Evolutionary conservation across 148 eudicot species (phyloP).

Genomic region (Polygonum aviculare): DNA sequence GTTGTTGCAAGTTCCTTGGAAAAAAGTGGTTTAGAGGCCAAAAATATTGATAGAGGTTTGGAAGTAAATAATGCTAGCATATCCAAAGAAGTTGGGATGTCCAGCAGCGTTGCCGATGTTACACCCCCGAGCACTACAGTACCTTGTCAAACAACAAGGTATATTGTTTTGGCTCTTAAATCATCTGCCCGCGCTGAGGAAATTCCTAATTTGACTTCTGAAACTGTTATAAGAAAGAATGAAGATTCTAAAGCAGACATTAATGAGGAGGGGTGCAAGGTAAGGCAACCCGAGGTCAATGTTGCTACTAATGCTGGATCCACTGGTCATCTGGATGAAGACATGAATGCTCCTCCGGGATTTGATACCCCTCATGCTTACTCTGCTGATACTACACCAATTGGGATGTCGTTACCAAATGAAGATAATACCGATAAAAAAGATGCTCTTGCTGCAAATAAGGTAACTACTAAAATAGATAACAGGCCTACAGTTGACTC

Average conservation of each 20-base stretch:
- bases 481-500: background rate
- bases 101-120: slow-evolving; percentile 16
- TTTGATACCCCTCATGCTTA: slow-evolving; percentile 28
- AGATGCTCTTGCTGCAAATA: background rate
- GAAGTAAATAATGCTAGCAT: slow-evolving; percentile 14
- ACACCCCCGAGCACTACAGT: slow-evolving; percentile 17
- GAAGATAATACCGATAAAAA: slow-evolving; percentile 5
- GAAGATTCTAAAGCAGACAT: slow-evolving; percentile 9
- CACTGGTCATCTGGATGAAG: slow-evolving; percentile 26
- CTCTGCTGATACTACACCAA: slow-evolving; percentile 17
- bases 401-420: slow-evolving; percentile 6
- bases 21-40: slow-evolving; percentile 12
- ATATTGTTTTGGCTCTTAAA: slow-evolving; percentile 37
- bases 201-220: slow-evolving; percentile 2
- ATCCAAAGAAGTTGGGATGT: slow-evolving; percentile 1
- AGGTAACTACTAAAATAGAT: background rate
- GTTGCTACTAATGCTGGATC: slow-evolving; percentile 8
- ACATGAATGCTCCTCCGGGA: slow-evolving; percentile 36
- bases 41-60: slow-evolving; percentile 8
- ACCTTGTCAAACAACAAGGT: slow-evolving; percentile 23
- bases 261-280: background rate
- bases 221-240: slow-evolving; percentile 4
- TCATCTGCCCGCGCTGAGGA: slow-evolving; percentile 13
- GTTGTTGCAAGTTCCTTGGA: slow-evolving; percentile 10
- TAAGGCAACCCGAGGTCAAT: background rate